Evolutionary conservation across 2,329 filamentous ascomycete species (phyloP).

Genomic region (Fusarium sp.): DNA sequence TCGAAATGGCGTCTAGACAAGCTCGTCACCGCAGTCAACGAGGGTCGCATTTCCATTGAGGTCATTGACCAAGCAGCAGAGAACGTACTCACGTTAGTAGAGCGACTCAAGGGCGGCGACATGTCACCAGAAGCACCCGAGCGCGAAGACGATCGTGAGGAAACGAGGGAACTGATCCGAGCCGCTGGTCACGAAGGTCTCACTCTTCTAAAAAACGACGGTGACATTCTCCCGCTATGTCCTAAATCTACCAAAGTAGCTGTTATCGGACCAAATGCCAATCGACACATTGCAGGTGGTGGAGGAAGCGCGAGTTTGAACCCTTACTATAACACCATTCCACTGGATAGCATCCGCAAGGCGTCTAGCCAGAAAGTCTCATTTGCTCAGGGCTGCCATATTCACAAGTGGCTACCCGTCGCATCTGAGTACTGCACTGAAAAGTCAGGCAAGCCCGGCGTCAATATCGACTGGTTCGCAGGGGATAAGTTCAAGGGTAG

Average conservation of each 20-base stretch:
- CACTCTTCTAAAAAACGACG: constrained; percentile 73
- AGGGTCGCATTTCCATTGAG: constrained; percentile 58
- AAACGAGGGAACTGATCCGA: constrained; percentile 70
- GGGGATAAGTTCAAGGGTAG: constrained; percentile 71
- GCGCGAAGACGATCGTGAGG: constrained; percentile 65
- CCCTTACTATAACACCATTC: constrained; percentile 74
- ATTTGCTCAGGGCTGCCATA: constrained; percentile 58
- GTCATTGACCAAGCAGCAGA: constrained; percentile 69
- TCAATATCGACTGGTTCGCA: constrained; percentile 72
- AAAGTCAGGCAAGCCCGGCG: constrained; percentile 65
- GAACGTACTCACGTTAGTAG: constrained; percentile 69
- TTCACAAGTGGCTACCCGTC: constrained; percentile 46
- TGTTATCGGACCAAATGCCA: constrained; percentile 75
- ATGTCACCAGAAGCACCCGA: constrained; percentile 68
- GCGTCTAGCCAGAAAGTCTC: constrained; percentile 65
- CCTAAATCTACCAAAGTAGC: constrained; percentile 67
- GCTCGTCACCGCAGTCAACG: constrained; percentile 62
- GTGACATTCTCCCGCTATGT: constrained; percentile 67
- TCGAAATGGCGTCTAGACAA: constrained; percentile 68
- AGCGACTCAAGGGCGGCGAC: constrained; percentile 70
- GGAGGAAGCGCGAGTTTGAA: constrained; percentile 76
- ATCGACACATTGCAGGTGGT: constrained; percentile 73
- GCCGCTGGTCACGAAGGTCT: constrained; percentile 71
- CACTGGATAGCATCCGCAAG: constrained; percentile 68
- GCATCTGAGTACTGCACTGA: constrained; percentile 44